Evolutionary conservation across 129 eudicot genomes (phyloP), one percentile per base, ranked within the genome.

Genomic region (Flaveria sonorensis): DNA sequence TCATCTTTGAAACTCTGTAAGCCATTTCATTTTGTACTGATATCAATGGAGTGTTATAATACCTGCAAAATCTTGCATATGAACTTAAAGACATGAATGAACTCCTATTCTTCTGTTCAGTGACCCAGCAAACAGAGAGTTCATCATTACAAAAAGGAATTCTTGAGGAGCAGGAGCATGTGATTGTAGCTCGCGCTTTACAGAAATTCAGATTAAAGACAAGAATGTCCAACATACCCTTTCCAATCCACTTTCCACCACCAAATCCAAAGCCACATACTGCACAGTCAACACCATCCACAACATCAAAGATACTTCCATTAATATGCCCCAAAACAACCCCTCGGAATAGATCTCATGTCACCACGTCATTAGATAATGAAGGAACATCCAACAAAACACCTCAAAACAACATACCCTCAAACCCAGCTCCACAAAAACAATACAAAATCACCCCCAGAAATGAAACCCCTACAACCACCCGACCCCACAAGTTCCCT

Each of bases 231-330:
- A 88, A 82, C 74, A 69, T 75, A 67, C 71, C 89, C 20, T 86
- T 88, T 61, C 97, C 97, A 24, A 89, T 92, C 59, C 85, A 80
- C 74, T 92, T 89, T 70, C 97, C 96, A 21, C 66, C 87, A 42
- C 88, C 86, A 47, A 89, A 85, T 56, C 85, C 86, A 59, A 88
- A 88, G 70, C 86, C 89, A 77, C 74, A 89, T 62, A 81, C 65
- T 62, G 67, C 84, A 45, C 92, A 77, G 55, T 86, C 87, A 57
- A 76, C 90, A 59, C 79, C 86, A 7, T 76, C 86, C 61, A 70
- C 96, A 52, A 73, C 97, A 63, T 92, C 97, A 52, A 92, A 89
- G 79, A 88, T 92, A 69, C 97, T 92, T 79, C 96, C 97, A 48
- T 85, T 92, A 8, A 89, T 92, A 71, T 84, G 84, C 78, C 82